These are phyloP conservation scores for Globisporangium uncinulatum DNA, from an alignment of 352 stramenopile genomes.

Conservation along the genomic window DNA sequence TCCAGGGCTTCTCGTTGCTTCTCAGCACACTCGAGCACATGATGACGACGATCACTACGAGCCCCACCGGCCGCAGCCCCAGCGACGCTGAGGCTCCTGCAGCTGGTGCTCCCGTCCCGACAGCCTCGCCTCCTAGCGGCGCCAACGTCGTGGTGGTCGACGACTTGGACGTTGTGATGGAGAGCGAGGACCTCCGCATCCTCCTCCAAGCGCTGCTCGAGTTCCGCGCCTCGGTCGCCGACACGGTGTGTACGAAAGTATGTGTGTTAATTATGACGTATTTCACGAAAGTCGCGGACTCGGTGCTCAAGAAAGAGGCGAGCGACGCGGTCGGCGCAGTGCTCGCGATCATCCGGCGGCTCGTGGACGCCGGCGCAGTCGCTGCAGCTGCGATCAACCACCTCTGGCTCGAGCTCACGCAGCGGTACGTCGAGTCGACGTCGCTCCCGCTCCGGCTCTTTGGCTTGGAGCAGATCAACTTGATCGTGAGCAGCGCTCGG, in stretches of 20 bases:
- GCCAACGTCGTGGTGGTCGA: slow-evolving; percentile 9
- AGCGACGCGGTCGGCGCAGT: slow-evolving; percentile 78
- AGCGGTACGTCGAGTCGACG: slow-evolving; percentile 86
- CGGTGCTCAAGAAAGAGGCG: slow-evolving; percentile 81
- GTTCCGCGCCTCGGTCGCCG: slow-evolving; percentile 58
- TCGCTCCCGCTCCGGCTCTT: slow-evolving; percentile 93
- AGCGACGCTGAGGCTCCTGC: not conserved
- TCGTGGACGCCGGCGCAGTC: slow-evolving; percentile 63
- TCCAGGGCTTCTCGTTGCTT: slow-evolving; percentile 73
- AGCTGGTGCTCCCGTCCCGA: too few species aligned
- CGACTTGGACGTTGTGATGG: slow-evolving; percentile 48
- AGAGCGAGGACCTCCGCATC: slow-evolving; percentile 78
- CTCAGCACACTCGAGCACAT: slow-evolving; percentile 69
- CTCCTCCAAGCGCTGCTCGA: slow-evolving; percentile 77
- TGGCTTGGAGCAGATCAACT: slow-evolving; percentile 91
- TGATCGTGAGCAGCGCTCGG: slow-evolving; percentile 87
- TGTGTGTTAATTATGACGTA: slow-evolving; percentile 81
- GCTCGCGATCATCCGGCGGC: slow-evolving; percentile 68
- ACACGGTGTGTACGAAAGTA: slow-evolving; percentile 55
- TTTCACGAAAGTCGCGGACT: slow-evolving; percentile 71
- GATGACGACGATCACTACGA: slow-evolving; percentile 21
- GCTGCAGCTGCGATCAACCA: slow-evolving; percentile 52
- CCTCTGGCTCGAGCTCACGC: slow-evolving; percentile 79
- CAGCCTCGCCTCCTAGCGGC: not conserved
- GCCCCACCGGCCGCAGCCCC: not conserved